A percentile compares a stretch with the other conserved stretches of the same genome.
Conservation (phyloP, 305 asterid species). For the Solanum hybrid region DNA sequence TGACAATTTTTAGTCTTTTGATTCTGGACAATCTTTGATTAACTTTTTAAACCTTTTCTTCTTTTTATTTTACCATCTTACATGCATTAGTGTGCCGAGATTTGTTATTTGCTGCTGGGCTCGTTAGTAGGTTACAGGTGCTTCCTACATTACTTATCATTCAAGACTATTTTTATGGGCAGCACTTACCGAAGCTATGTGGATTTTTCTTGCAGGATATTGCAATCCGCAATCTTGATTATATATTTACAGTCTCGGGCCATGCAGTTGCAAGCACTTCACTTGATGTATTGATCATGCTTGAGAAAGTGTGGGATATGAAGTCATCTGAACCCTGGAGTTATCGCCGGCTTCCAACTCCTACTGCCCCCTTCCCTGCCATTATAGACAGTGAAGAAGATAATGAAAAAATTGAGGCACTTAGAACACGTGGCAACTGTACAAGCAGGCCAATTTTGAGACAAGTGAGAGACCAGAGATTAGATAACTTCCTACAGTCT, state of each 20-base stretch:
- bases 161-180: neutral
- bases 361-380: slow-evolving; percentile 88
- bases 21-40: neutral
- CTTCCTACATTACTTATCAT: neutral
- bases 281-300: slow-evolving; percentile 59
- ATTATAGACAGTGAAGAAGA: slow-evolving; percentile 78
- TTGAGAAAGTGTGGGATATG: slow-evolving; percentile 63
- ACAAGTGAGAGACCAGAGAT: slow-evolving; percentile 32
- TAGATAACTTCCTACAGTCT: slow-evolving; percentile 59
- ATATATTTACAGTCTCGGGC: slow-evolving; percentile 63
- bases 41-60: neutral
- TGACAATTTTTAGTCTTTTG: neutral
- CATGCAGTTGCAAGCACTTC: slow-evolving; percentile 53
- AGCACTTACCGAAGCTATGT: neutral
- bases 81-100: neutral
- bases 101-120: neutral
- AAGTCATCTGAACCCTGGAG: slow-evolving; percentile 94
- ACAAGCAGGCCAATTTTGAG: slow-evolving; percentile 24
- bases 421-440: slow-evolving; percentile 41
- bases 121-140: neutral
- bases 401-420: slow-evolving; percentile 39
- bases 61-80: neutral
- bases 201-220: slow-evolving; percentile 65
- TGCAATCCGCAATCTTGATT: slow-evolving; percentile 80
- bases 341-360: slow-evolving; percentile 74